These are phyloP conservation scores for Verticillium dahliae DNA, from an alignment of 2,329 filamentous ascomycete genomes.

Conservation along the genomic window DNA sequence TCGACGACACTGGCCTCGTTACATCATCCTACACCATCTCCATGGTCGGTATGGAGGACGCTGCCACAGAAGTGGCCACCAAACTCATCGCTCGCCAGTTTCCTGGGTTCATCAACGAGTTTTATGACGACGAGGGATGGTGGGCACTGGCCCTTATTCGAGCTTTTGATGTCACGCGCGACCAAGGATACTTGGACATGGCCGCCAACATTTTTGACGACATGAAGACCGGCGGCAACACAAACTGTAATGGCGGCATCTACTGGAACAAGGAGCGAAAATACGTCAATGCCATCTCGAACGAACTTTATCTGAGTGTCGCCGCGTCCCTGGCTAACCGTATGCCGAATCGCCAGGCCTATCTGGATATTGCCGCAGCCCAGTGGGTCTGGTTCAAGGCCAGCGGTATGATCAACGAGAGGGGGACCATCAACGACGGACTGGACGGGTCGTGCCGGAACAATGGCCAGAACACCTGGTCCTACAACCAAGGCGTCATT, in stretches of 20 bases:
- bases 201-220: slow-evolving; percentile 50
- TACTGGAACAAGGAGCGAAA: slow-evolving; percentile 48
- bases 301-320: slow-evolving; percentile 50
- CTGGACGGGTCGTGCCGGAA: slow-evolving; percentile 41
- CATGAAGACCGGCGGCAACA: slow-evolving; percentile 40
- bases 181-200: slow-evolving; percentile 44
- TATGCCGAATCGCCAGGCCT: slow-evolving; percentile 28
- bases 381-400: slow-evolving; percentile 47
- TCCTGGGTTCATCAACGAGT: slow-evolving; percentile 41
- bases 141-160: slow-evolving; percentile 55
- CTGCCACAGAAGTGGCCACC: neutral
- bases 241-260: slow-evolving; percentile 46
- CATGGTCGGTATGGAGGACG: slow-evolving; percentile 16
- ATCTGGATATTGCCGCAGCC: slow-evolving; percentile 40
- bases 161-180: slow-evolving; percentile 46
- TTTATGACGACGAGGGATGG: slow-evolving; percentile 58
- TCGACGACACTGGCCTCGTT: slow-evolving; percentile 27
- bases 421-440: slow-evolving; percentile 48
- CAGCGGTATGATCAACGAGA: slow-evolving; percentile 44
- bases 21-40: slow-evolving; percentile 28
- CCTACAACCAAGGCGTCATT: slow-evolving; percentile 54
- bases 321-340: slow-evolving; percentile 47
- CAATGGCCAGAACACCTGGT: slow-evolving; percentile 42
- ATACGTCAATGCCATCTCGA: slow-evolving; percentile 49
- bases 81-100: slow-evolving; percentile 19